phyloP scores from a whole-genome alignment of 2,329 filamentous ascomycete genomes.

The Paecilomyces variotii region DNA sequence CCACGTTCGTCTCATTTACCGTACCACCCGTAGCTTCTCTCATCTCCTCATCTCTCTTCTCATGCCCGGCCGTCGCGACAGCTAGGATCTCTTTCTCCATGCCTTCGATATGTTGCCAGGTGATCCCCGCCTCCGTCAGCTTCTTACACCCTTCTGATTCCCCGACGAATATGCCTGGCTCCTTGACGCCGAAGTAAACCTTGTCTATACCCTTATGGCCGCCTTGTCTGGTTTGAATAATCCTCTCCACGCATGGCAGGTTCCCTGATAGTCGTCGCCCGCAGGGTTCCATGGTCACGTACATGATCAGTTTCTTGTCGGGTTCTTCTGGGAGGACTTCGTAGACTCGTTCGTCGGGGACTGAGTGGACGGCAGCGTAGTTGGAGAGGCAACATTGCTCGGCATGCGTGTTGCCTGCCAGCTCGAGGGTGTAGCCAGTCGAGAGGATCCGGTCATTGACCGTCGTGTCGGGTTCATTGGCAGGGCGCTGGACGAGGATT shows the following conservation, averaged over 20 bases:
- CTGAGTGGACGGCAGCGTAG: conserved; percentile 27
- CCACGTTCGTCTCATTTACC: conserved; percentile 23
- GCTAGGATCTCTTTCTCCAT: conserved; percentile 72
- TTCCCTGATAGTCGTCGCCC: conserved; percentile 40
- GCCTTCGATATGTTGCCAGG: conserved; percentile 64
- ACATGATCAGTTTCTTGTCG: conserved; percentile 54
- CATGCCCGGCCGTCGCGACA: conserved; percentile 78
- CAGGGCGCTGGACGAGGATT: conserved; percentile 53
- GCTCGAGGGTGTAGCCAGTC: conserved; percentile 85
- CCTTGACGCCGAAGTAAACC: conserved; percentile 80
- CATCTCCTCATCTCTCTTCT: conserved; percentile 24
- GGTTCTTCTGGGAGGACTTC: conserved; percentile 34
- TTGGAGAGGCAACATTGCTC: conserved; percentile 90
- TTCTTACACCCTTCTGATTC: conserved; percentile 66
- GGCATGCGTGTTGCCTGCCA: conserved; percentile 88
- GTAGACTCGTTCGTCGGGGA: conserved; percentile 26
- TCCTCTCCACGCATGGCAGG: conserved; percentile 60
- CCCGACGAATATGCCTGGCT: conserved; percentile 84
- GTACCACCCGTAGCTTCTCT: conserved; percentile 16
- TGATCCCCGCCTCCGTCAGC: conserved; percentile 64
- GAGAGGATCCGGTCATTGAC: conserved; percentile 52
- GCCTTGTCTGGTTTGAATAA: conserved; percentile 47
- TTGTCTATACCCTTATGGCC: conserved; percentile 57
- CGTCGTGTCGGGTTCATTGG: conserved; percentile 13
- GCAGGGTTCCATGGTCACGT: conserved; percentile 74